Evolutionary conservation across 2,329 filamentous ascomycete species (phyloP).

Genomic region (Coniochaeta hoffmannii): DNA sequence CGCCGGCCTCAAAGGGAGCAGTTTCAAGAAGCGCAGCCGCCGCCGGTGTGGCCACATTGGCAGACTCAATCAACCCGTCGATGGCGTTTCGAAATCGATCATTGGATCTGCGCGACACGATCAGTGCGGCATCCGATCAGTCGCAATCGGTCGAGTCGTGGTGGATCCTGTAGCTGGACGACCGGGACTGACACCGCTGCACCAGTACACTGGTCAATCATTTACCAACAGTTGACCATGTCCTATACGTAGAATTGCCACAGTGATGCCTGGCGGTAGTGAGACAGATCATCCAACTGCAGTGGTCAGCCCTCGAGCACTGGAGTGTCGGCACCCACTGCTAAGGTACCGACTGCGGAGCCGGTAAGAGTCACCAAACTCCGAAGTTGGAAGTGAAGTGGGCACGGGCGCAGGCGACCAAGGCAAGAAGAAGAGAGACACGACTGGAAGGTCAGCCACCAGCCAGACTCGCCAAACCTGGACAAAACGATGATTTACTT

Average conservation of each 20-base stretch:
- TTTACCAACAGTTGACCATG: not conserved
- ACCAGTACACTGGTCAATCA: too few relatives aligned
- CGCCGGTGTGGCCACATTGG: not conserved
- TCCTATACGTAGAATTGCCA: not conserved
- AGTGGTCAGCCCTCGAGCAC: not conserved
- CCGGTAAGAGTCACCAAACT: not conserved
- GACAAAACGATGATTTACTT: not conserved
- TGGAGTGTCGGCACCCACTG: not conserved
- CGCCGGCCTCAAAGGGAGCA: not conserved
- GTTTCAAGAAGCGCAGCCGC: slow-evolving; percentile 1
- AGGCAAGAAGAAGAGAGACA: not conserved
- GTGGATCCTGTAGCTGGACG: too few relatives aligned
- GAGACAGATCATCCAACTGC: not conserved
- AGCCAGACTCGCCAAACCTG: not conserved
- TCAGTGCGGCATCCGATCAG: too few relatives aligned
- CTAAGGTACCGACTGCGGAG: not conserved
- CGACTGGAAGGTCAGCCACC: too few relatives aligned
- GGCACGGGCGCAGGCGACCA: not conserved
- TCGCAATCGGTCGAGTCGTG: too few relatives aligned
- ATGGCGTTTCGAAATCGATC: too few relatives aligned
- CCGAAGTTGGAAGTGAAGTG: not conserved
- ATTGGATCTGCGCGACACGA: too few relatives aligned
- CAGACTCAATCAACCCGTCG: not conserved
- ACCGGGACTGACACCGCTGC: too few relatives aligned
- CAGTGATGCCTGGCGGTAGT: not conserved